Percentiles rank a stretch among this genome's conserved stretches.
phyloP scores from a whole-genome alignment of 2,329 filamentous ascomycete species.

The Ophiosphaerella narmari region DNA sequence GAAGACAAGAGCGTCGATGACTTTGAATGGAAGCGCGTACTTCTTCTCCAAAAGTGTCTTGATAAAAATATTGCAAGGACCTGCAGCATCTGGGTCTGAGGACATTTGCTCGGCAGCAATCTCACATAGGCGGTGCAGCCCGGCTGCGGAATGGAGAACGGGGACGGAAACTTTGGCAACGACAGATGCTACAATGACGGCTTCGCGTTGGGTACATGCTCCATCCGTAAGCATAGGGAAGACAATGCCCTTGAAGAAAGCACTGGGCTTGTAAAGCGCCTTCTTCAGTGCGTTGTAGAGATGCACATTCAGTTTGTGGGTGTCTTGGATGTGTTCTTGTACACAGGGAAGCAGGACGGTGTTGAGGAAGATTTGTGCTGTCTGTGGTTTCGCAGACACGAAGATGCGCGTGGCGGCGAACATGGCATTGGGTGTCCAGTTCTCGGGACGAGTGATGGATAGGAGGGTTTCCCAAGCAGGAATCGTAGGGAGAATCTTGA shows the following conservation, averaged over 20 bases:
- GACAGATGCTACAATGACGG: conserved; percentile 86
- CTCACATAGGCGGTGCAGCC: conserved; percentile 88
- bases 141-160: conserved; percentile 89
- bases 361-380: conserved; percentile 84
- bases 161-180: conserved; percentile 84
- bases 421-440: conserved; percentile 77
- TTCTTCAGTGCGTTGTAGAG: conserved; percentile 95
- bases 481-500: conserved; percentile 93
- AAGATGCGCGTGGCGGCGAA: conserved; percentile 94
- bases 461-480: conserved; percentile 91
- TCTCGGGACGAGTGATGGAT: conserved; percentile 78
- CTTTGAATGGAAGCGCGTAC: conserved; percentile 92
- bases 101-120: conserved; percentile 90
- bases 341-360: conserved; percentile 86
- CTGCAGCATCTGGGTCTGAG: conserved; percentile 80
- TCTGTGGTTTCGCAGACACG: conserved; percentile 77
- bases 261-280: conserved; percentile 87
- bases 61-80: conserved; percentile 94
- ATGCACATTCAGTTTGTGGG: conserved; percentile 93
- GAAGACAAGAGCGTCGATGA: conserved; percentile 92
- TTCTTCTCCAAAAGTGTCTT: conserved; percentile 93
- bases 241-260: conserved; percentile 95
- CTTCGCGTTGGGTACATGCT: conserved; percentile 90
- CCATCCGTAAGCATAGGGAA: conserved; percentile 86
- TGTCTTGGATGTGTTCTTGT: conserved; percentile 92